phyloP scores from a whole-genome alignment of 768 basidiomycete species.

The Nevesoporus exiguus region DNA sequence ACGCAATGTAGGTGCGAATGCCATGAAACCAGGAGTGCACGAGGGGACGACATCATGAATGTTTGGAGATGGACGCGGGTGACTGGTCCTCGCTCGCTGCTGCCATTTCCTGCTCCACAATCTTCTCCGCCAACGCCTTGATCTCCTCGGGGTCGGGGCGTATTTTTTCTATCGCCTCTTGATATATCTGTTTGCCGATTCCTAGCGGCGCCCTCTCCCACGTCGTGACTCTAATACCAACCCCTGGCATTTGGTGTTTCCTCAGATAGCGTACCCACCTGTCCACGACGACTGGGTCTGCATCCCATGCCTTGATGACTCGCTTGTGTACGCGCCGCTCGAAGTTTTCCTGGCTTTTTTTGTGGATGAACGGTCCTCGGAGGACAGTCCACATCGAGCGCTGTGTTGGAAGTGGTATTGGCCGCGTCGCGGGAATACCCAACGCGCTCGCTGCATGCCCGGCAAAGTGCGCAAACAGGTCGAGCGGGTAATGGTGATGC shows the following conservation, averaged over 20 bases:
- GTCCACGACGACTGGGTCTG: conserved; percentile 72
- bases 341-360: conserved; percentile 96
- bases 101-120: conserved; percentile 33
- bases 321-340: conserved; percentile 81
- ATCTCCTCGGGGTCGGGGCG: conserved; percentile 34
- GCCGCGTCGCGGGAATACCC: conserved; percentile 70
- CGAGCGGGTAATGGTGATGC: conserved; percentile 61
- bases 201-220: conserved; percentile 68
- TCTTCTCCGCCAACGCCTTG: conserved; percentile 40
- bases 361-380: conserved; percentile 84
- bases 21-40: neutral
- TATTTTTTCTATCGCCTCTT: conserved; percentile 35
- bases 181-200: conserved; percentile 41
- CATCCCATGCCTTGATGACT: conserved; percentile 87
- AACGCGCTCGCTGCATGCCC: conserved; percentile 82
- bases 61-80: neutral
- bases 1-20: neutral
- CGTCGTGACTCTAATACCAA: conserved; percentile 78
- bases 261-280: conserved; percentile 79
- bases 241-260: conserved; percentile 74
- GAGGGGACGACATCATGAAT: neutral
- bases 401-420: conserved; percentile 65
- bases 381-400: conserved; percentile 84
- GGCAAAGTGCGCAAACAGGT: conserved; percentile 81
- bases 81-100: conserved; percentile 5